Conservation (phyloP, 495 filamentous ascomycete genomes). For the Melanomma pulvis-pyrius region DNA sequence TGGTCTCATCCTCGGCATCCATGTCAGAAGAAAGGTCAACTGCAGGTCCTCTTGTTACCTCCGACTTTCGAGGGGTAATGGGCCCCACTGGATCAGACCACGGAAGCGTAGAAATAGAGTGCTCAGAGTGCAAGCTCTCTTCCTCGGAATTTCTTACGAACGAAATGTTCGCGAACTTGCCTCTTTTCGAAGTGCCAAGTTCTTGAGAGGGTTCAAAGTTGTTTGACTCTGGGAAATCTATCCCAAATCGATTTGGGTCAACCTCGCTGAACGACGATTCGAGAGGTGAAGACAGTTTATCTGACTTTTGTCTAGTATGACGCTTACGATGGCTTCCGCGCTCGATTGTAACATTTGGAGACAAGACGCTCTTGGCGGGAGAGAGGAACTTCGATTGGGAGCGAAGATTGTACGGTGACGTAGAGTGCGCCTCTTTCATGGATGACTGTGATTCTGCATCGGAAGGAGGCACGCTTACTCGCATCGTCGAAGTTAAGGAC, state of each 20-base stretch:
- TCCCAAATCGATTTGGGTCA: not conserved
- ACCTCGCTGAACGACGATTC: not conserved
- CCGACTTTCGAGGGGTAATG: not conserved
- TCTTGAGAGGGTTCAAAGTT: conserved; percentile 27
- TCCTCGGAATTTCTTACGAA: conserved; percentile 30
- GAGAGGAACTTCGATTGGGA: not conserved
- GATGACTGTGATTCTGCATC: not conserved
- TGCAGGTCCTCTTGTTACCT: not conserved
- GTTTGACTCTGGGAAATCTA: not conserved
- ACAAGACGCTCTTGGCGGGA: not conserved
- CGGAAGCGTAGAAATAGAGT: conserved; percentile 21
- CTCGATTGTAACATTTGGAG: not conserved
- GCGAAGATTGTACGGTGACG: conserved; percentile 17
- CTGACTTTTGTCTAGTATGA: not conserved
- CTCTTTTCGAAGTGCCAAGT: conserved; percentile 8
- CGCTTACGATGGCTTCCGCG: not conserved
- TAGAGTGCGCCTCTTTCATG: not conserved
- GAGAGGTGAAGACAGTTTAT: not conserved
- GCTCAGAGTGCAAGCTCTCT: conserved; percentile 26
- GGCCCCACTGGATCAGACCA: conserved; percentile 9
- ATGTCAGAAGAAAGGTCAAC: not conserved
- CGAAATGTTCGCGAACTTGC: conserved; percentile 14
- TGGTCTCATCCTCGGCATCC: not conserved
- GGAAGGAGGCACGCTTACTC: not conserved
- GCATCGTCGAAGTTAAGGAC: not conserved